Conservation (phyloP, 1,139 yeast species). For the Saccharomyces hybrid region DNA sequence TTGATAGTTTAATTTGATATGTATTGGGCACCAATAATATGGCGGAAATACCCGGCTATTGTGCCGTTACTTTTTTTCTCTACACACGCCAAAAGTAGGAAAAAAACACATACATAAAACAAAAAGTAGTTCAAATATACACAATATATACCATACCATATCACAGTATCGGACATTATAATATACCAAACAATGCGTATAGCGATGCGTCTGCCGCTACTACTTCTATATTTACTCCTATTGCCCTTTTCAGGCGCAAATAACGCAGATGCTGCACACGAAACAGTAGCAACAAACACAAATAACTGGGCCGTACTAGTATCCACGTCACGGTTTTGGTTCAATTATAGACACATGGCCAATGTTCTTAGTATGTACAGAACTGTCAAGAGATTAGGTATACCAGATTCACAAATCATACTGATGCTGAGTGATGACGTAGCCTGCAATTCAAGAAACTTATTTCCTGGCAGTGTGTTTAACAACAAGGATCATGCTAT, state of each 20-base stretch:
- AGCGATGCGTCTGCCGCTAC: neutral
- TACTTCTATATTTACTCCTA: neutral
- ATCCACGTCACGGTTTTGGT: slow-evolving; percentile 95
- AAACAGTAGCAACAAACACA: slow-evolving; percentile 35
- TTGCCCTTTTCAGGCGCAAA: neutral
- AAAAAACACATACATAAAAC: neutral
- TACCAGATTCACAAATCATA: slow-evolving; percentile 95
- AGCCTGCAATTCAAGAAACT: slow-evolving; percentile 92
- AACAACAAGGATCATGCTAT: slow-evolving; percentile 91
- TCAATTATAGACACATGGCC: slow-evolving; percentile 96
- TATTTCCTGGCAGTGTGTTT: slow-evolving; percentile 93
- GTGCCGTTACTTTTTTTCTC: neutral
- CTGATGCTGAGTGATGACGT: slow-evolving; percentile 94
- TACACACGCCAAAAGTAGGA: neutral
- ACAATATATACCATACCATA: neutral
- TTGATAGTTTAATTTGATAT: neutral
- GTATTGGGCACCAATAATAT: neutral
- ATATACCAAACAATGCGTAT: neutral
- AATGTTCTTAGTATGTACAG: slow-evolving; percentile 89
- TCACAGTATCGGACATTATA: neutral
- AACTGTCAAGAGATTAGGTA: slow-evolving; percentile 90
- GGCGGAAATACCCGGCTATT: neutral
- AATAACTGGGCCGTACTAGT: slow-evolving; percentile 94
- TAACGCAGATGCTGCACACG: neutral
- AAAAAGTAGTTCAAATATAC: neutral